phyloP scores from a whole-genome alignment of 2,329 filamentous ascomycete species.

The Beauveria sp. region DNA sequence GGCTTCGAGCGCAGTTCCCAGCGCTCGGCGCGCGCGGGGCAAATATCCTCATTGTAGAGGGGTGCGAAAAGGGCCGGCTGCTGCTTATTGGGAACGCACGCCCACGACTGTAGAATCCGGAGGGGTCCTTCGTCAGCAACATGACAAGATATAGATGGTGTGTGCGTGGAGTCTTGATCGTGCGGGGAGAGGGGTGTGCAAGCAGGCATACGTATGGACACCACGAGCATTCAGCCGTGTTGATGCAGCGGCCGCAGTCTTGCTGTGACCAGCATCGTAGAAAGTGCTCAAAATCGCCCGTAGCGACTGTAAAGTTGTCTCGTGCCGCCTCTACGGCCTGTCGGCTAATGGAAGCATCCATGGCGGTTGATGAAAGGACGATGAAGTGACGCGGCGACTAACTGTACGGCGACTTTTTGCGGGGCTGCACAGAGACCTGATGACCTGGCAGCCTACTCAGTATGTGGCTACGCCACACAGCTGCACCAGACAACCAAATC shows the following conservation, averaged over 20 bases:
- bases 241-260: conserved; percentile 40
- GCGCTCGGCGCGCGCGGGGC: conserved; percentile 40
- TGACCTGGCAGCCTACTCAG: no score
- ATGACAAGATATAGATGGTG: no score
- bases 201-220: conserved; percentile 40
- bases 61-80: conserved; percentile 41
- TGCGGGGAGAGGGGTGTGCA: background rate
- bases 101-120: conserved; percentile 34
- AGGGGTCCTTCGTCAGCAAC: background rate
- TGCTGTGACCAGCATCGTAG: conserved; percentile 44
- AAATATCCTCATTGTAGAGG: conserved; percentile 40
- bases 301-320: conserved; percentile 24
- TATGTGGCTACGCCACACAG: background rate
- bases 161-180: background rate
- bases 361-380: background rate
- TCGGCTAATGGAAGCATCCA: background rate
- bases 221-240: conserved; percentile 39
- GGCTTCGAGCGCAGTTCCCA: conserved; percentile 31
- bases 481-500: background rate
- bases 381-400: background rate
- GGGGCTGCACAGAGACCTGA: background rate
- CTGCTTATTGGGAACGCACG: conserved; percentile 45
- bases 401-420: background rate
- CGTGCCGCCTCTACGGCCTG: conserved; percentile 7
- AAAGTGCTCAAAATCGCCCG: conserved; percentile 32